Conservation (phyloP, 805 yeast genomes). For the Clavispora santaluciae region DNA sequence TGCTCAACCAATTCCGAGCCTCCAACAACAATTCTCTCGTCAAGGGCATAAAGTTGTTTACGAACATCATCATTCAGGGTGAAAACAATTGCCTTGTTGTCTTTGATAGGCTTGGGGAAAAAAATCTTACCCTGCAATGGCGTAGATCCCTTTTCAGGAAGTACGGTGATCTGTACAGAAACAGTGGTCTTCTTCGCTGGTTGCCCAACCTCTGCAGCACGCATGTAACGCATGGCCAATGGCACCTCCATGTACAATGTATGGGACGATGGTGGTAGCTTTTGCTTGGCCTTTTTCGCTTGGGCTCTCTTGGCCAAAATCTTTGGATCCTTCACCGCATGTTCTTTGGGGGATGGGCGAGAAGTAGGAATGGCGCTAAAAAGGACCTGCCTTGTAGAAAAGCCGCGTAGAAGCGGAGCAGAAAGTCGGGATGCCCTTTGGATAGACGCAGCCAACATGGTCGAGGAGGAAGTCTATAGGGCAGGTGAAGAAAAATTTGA, state of each 20-base stretch:
- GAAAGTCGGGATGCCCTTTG: background rate
- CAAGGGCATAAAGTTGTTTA: constrained; percentile 49
- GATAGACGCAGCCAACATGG: constrained; percentile 1
- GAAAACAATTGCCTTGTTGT: constrained; percentile 62
- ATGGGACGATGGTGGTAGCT: constrained; percentile 36
- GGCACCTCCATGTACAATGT: constrained; percentile 72
- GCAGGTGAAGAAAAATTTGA: constrained; percentile 4
- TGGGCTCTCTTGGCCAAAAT: constrained; percentile 10
- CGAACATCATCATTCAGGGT: constrained; percentile 52
- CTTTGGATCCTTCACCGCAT: constrained; percentile 13
- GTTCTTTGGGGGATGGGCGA: constrained; percentile 15
- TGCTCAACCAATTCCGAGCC: constrained; percentile 64
- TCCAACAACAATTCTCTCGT: constrained; percentile 58
- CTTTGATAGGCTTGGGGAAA: constrained; percentile 69
- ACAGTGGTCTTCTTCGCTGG: constrained; percentile 67
- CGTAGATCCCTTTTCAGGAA: constrained; percentile 74
- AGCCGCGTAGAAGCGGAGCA: constrained; percentile 1
- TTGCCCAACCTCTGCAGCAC: constrained; percentile 91
- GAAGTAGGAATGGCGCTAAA: background rate
- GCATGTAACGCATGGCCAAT: constrained; percentile 66
- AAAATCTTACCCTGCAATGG: constrained; percentile 67
- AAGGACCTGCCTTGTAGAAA: constrained; percentile 1
- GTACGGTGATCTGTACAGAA: constrained; percentile 51
- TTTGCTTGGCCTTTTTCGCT: constrained; percentile 9
- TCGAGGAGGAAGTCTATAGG: background rate